Base-by-base conservation (phyloP, 352 stramenopile species). In the Nothophytophthora sp. region DNA sequence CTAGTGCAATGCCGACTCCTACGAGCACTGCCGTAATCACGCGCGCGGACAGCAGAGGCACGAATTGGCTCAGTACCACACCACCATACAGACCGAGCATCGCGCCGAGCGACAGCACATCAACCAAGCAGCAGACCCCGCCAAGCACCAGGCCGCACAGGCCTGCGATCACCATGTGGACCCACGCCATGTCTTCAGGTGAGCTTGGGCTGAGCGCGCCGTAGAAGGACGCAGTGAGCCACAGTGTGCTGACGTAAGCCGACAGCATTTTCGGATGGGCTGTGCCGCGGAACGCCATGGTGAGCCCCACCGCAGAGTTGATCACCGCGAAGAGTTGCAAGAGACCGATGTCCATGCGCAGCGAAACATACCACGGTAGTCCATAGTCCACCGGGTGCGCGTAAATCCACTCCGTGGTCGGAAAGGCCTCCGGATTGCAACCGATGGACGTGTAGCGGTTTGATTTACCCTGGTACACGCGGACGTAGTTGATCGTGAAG, bases 401-500 rank as follows among this genome's bases (percentile, higher is more conserved):
- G 35, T 90, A 89, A 59, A 99, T 98, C 80, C 86, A 99, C 12
- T 88, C 60, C 5, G 67, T 81, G 11, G 95, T 98, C 16, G 92
- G 93, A 45, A 92, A 98, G 2, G 79, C 76, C 16, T 76, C 55
- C 5, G 96, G 93, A 58, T 97, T 95, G 73, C 96, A 99, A 0
- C 96, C 96, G 6, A 96, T 60, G 24, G 94, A 96, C 51, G 96
- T 97, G 42, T 91, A 92, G 29, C 83, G 71, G 60, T 97, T 90
- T 62, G 89, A 67, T 33, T 90, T 89, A 38, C 82, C 91, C 64
- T 99, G 94, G 54, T 98, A 99, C 18, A 98, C 77, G 20, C 96
- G 90, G 5, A 99, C 84, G 48, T 96, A 97, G 67, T 99, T 93
- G 69, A 99, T 97, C 38, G 90, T 96, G 61, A 98, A 97, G 64